Base-by-base conservation (phyloP, 768 basidiomycete genomes). In the Hypsizygus marmoreus region DNA sequence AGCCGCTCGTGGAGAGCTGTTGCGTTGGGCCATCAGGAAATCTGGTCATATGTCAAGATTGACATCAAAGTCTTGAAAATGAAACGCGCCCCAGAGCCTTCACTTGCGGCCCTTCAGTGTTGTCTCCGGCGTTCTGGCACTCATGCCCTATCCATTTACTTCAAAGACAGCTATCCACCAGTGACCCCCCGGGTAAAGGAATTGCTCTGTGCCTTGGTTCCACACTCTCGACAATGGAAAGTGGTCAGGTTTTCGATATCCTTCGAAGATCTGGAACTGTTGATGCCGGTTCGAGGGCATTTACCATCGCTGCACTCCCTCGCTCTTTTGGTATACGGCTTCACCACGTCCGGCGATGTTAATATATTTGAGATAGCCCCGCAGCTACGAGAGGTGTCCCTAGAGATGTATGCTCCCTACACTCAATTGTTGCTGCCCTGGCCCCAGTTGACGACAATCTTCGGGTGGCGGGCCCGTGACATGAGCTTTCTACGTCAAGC, bases 331-430 rank as follows among this genome's bases (percentile, higher is more conserved):
- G 31, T 31, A 34, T 10, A 22, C 10, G 41, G 41, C 7, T 14
- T 9, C 10, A 45, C n/a, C 19, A 19, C 19, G 4, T 28, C n/a
- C 24, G 24, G 22, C 3, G 28, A 11, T 26, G 24, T 36, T 12
- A 33, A 45, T 20, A 16, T 13, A 6, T 45, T 45, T 33, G 19
- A 28, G 25, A 33, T 35, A 7, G 43, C 43, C 4, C 43, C 43
- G 4, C 22, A 34, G 4, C 17, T 45, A 16, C 43, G 33, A 16
- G 14, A 25, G 13, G 43, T 31, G 8, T 4, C 13, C 16, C 11
- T 45, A 6, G 8, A 13, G 9, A 22, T 43, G 16, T 14, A 23
- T 13, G 41, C 17, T 33, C 30, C 30, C 4, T 31, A 17, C 14
- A n/a, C n/a, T n/a, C n/a, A n/a, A n/a, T n/a, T n/a, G n/a, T n/a